phyloP scores from a whole-genome alignment of 2,329 filamentous ascomycete genomes.

The Penicillium olsonii region DNA sequence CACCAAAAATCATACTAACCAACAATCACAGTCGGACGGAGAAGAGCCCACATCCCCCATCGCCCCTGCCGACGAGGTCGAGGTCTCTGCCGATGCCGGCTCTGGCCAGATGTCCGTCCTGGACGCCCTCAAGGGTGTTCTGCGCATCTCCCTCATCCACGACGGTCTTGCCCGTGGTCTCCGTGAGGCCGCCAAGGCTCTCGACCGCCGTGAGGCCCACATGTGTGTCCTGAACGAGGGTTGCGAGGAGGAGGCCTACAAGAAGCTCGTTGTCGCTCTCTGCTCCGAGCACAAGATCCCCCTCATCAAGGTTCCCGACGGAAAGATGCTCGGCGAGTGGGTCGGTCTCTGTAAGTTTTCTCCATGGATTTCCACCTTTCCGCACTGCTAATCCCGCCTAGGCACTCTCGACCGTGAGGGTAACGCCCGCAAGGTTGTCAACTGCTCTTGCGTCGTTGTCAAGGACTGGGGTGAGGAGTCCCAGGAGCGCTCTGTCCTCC shows the following conservation, averaged over 20 bases:
- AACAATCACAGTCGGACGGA: conserved; percentile 84
- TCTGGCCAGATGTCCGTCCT: conserved; percentile 87
- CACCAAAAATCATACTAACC: not conserved
- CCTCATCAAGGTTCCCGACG: conserved; percentile 99
- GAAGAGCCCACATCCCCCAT: conserved; percentile 88
- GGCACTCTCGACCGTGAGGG: conserved; percentile 98
- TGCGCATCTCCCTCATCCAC: conserved; percentile 99
- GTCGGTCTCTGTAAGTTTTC: conserved; percentile 90
- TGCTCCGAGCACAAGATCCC: conserved; percentile 99
- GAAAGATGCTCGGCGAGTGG: conserved; percentile 99
- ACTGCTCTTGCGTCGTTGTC: conserved; percentile 99
- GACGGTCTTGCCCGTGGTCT: conserved; percentile 98
- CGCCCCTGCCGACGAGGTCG: conserved; percentile 81
- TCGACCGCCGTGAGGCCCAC: conserved; percentile 97
- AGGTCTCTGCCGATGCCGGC: conserved; percentile 87
- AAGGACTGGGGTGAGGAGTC: conserved; percentile 99
- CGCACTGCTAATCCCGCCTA: conserved; percentile 41
- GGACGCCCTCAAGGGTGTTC: conserved; percentile 97
- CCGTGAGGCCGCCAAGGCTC: conserved; percentile 96
- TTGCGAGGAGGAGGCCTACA: conserved; percentile 99
- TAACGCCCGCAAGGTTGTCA: conserved; percentile 99
- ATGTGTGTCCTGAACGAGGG: conserved; percentile 99
- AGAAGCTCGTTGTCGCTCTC: conserved; percentile 98
- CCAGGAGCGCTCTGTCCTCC: conserved; percentile 96
- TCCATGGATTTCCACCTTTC: not conserved